phyloP scores from a whole-genome alignment of 2,329 filamentous ascomycete species.

The Calonectria naviculata region DNA sequence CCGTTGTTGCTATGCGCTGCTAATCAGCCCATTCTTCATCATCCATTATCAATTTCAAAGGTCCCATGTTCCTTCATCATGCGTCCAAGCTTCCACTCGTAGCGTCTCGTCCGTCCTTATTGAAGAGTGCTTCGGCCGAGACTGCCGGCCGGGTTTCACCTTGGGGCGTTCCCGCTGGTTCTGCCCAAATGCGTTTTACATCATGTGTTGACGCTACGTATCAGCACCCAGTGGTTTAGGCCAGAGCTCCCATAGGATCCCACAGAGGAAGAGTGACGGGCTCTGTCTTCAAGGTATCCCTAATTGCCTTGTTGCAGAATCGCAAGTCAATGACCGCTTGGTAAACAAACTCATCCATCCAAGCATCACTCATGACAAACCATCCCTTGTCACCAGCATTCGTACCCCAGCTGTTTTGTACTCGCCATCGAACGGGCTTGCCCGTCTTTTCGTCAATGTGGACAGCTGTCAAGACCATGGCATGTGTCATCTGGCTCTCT shows the following conservation, averaged over 20 bases:
- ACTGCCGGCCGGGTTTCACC: neutral
- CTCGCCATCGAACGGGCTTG: conserved; percentile 80
- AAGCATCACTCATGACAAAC: conserved; percentile 88
- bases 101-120: neutral
- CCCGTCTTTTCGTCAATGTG: conserved; percentile 75
- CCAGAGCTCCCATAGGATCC: conserved; percentile 84
- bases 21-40: conserved; percentile 26
- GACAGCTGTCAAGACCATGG: conserved; percentile 90
- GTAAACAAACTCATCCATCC: conserved; percentile 86
- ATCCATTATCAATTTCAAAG: conserved; percentile 13
- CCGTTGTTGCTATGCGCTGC: conserved; percentile 13
- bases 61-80: conserved; percentile 2
- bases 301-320: conserved; percentile 73
- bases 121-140: neutral
- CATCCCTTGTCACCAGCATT: conserved; percentile 79
- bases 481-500: conserved; percentile 89
- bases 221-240: conserved; percentile 50
- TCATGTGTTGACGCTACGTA: neutral
- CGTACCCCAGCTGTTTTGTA: conserved; percentile 88
- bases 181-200: neutral
- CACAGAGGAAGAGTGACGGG: conserved; percentile 79
- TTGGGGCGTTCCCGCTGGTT: neutral
- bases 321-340: conserved; percentile 85
- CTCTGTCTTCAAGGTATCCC: conserved; percentile 76
- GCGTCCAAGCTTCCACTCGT: conserved; percentile 4